A percentile compares a stretch with the other conserved stretches of the same genome.
These are phyloP conservation scores for Fusarium hainanense DNA, from an alignment of 2,329 filamentous ascomycete species.

Conservation along the genomic window DNA sequence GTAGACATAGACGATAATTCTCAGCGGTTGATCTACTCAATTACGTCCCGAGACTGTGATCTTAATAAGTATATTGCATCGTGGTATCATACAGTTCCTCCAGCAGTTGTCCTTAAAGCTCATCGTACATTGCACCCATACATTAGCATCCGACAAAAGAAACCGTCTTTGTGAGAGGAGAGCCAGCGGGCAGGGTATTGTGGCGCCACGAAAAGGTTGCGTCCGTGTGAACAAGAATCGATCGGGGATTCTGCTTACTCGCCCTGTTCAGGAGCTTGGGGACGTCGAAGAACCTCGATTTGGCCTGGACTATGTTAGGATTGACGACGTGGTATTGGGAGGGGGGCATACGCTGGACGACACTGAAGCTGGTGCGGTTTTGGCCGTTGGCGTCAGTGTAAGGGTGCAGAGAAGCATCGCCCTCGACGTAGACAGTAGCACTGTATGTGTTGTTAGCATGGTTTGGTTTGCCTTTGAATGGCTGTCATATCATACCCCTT, in stretches of 20 bases:
- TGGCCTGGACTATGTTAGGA: slow-evolving; percentile 51
- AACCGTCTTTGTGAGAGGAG: slow-evolving; percentile 38
- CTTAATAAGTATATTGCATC: slow-evolving; percentile 41
- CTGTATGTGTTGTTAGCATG: slow-evolving; percentile 58
- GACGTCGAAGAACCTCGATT: slow-evolving; percentile 60
- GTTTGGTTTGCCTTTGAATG: background rate
- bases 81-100: slow-evolving; percentile 43
- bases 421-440: slow-evolving; percentile 83
- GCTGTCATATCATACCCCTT: slow-evolving; percentile 79
- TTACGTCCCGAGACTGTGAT: background rate
- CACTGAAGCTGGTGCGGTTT: slow-evolving; percentile 70
- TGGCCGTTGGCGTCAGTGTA: slow-evolving; percentile 79
- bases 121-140: slow-evolving; percentile 38
- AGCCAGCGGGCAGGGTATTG: slow-evolving; percentile 7
- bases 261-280: slow-evolving; percentile 44
- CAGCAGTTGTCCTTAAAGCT: slow-evolving; percentile 30
- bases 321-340: background rate
- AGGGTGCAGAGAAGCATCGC: slow-evolving; percentile 75
- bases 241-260: slow-evolving; percentile 29
- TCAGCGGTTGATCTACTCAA: background rate
- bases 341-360: slow-evolving; percentile 80
- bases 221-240: background rate
- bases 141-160: slow-evolving; percentile 38
- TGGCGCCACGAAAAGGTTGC: background rate
- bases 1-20: background rate